A percentile compares a stretch with the other conserved stretches of the same genome.
Evolutionary conservation across 2,329 filamentous ascomycete species (phyloP).

Genomic region (Phyllachora maydis): DNA sequence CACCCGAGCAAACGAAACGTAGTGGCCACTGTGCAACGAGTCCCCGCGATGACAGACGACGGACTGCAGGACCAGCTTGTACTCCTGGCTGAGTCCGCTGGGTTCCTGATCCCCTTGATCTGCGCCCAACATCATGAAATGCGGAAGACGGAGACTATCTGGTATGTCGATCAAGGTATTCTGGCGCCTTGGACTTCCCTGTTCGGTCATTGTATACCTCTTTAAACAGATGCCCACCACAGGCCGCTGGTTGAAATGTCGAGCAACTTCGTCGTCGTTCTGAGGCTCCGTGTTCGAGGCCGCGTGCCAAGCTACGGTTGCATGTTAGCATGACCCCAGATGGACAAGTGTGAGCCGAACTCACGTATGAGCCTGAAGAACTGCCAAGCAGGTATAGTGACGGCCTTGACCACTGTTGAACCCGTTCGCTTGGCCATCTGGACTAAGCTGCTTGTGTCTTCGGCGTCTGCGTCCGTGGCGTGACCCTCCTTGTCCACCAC

Average conservation of each 20-base stretch:
- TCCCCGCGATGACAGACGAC: constrained; percentile 82
- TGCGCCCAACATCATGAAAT: constrained; percentile 68
- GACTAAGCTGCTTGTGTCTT: constrained; percentile 19
- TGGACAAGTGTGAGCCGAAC: constrained; percentile 12
- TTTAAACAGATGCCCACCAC: constrained; percentile 88
- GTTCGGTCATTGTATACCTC: constrained; percentile 56
- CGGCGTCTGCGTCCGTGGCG: constrained; percentile 18
- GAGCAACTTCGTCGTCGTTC: constrained; percentile 64
- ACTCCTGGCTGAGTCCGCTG: constrained; percentile 62
- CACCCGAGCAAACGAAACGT: constrained; percentile 67
- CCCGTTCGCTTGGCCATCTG: constrained; percentile 21
- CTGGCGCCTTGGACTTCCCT: constrained; percentile 48
- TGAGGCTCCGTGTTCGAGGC: constrained; percentile 26
- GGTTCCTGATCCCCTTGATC: constrained; percentile 37
- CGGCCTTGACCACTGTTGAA: constrained; percentile 47
- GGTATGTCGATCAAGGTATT: constrained; percentile 85
- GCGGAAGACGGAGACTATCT: constrained; percentile 56
- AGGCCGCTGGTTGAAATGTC: constrained; percentile 68
- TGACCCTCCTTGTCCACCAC: constrained; percentile 28
- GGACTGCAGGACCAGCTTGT: constrained; percentile 80
- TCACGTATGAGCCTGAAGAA: constrained; percentile 84
- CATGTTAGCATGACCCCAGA: constrained; percentile 1
- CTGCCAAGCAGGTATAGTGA: constrained; percentile 92
- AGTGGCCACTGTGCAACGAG: constrained; percentile 76
- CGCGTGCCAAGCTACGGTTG: constrained; percentile 62